Conservation (phyloP, 208 protist genomes). For the Leishmania arabica region DNA sequence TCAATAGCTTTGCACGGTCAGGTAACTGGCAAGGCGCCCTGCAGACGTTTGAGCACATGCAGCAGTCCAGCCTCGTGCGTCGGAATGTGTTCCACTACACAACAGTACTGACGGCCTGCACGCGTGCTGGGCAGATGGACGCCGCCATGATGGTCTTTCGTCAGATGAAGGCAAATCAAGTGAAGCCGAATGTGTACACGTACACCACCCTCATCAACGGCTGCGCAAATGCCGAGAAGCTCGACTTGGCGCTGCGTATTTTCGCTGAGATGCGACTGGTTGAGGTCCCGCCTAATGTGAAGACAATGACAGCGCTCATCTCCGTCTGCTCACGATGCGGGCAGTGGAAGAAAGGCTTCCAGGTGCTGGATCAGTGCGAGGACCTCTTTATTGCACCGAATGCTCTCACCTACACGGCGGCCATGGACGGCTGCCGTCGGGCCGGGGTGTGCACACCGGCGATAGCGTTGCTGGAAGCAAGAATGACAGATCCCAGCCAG, state of each 20-base stretch:
- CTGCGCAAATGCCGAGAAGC: constrained; percentile 51
- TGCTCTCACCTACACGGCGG: constrained; percentile 89
- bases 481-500: constrained; percentile 54
- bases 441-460: constrained; percentile 71
- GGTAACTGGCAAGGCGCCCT: constrained; percentile 87
- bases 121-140: constrained; percentile 68
- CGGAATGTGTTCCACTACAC: constrained; percentile 92
- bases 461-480: constrained; percentile 46
- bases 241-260: constrained; percentile 64
- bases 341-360: constrained; percentile 75
- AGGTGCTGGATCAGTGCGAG: constrained; percentile 75
- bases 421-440: constrained; percentile 84
- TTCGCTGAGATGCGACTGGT: constrained; percentile 81
- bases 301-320: constrained; percentile 77
- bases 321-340: constrained; percentile 56
- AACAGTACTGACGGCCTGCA: constrained; percentile 82
- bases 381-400: constrained; percentile 84
- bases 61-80: constrained; percentile 71
- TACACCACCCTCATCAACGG: constrained; percentile 85
- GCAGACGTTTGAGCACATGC: constrained; percentile 58
- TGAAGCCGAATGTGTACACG: constrained; percentile 90
- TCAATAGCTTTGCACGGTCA: constrained; percentile 60
- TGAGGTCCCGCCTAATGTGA: constrained; percentile 80
- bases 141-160: constrained; percentile 63
- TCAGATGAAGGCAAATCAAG: constrained; percentile 71